Evolutionary conservation across 169 alveolate species (phyloP).

Genomic region (Plasmodium gonderi): DNA sequence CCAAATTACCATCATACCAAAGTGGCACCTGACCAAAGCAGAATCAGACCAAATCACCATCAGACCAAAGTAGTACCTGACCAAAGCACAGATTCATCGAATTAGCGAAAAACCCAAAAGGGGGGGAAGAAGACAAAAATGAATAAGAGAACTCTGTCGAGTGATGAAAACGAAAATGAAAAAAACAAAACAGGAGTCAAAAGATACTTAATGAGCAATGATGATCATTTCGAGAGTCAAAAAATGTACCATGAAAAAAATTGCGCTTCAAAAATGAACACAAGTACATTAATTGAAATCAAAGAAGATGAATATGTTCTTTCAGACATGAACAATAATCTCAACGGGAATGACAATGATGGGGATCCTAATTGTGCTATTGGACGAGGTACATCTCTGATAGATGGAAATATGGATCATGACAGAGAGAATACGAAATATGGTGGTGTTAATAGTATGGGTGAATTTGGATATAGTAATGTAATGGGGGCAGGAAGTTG

Average conservation of each 20-base stretch:
- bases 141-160: constrained; percentile 58
- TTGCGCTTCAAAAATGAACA: neutral
- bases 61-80: too few relatives aligned
- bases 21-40: too few relatives aligned
- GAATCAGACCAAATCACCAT: neutral
- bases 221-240: constrained; percentile 36
- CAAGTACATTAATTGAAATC: constrained; percentile 8
- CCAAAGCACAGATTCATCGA: neutral
- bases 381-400: neutral
- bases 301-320: neutral
- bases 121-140: neutral
- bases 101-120: neutral
- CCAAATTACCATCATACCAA: too few relatives aligned
- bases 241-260: constrained; percentile 38
- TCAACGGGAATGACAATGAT: constrained; percentile 12
- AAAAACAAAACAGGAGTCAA: constrained; percentile 59
- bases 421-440: neutral
- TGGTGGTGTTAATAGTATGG: neutral
- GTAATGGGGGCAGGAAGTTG: neutral
- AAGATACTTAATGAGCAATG: constrained; percentile 52
- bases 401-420: neutral
- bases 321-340: neutral
- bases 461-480: neutral
- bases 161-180: constrained; percentile 31
- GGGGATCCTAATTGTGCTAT: neutral